Evolutionary conservation across 2,329 filamentous ascomycete genomes (phyloP).

Genomic region (Blastomyces gilchristii): DNA sequence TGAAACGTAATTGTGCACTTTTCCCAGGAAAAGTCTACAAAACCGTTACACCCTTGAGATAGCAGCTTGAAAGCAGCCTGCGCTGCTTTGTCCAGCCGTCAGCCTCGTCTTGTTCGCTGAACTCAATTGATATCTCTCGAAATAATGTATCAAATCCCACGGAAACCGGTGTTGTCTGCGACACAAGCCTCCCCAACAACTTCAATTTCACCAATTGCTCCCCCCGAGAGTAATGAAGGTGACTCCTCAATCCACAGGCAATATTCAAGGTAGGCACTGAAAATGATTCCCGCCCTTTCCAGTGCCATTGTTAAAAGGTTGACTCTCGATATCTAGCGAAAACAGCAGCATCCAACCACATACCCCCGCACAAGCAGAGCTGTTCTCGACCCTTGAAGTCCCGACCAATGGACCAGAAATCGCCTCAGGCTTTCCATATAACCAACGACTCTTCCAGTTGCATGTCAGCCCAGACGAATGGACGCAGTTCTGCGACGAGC

Average conservation of each 20-base stretch:
- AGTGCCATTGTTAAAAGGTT: not conserved
- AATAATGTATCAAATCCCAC: not conserved
- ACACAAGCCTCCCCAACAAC: not conserved
- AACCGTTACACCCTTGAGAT: not conserved
- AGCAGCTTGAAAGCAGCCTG: no score
- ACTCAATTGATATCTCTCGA: not conserved
- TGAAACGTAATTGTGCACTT: not conserved
- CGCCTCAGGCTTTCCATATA: slow-evolving; percentile 11
- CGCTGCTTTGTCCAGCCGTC: not conserved
- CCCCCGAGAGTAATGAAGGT: not conserved
- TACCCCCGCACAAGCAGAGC: not conserved
- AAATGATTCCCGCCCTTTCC: not conserved
- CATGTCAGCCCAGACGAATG: slow-evolving; percentile 11
- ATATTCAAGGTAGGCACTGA: not conserved
- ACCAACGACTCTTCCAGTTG: slow-evolving; percentile 11
- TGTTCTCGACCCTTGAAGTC: slow-evolving; percentile 9
- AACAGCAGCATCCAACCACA: not conserved
- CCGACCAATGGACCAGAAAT: slow-evolving; percentile 5
- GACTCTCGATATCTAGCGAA: not conserved
- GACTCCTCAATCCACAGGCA: not conserved
- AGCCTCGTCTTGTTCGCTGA: not conserved
- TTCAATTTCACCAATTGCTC: not conserved
- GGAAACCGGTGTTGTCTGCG: not conserved
- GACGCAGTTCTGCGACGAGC: slow-evolving; percentile 11
- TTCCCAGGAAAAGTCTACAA: not conserved